Evolutionary conservation across 371 early-diverging fungal genomes (phyloP).

Genomic region (Mortierella sp.): DNA sequence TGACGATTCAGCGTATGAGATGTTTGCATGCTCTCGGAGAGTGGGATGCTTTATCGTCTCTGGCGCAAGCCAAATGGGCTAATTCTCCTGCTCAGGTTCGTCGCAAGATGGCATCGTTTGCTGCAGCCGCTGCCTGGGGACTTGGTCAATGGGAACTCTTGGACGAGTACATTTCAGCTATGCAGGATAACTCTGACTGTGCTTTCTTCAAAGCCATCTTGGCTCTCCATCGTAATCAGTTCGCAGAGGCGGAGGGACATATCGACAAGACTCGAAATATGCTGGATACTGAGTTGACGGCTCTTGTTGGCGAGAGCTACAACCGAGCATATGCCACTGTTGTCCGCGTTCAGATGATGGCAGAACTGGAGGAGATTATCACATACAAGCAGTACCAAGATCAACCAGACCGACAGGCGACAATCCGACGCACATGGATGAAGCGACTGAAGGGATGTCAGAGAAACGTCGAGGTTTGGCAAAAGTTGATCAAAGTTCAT

Average conservation of each 20-base stretch:
- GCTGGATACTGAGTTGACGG: conserved; percentile 91
- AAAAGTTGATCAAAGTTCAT: conserved; percentile 89
- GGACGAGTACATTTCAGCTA: conserved; percentile 89
- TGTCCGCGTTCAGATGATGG: conserved; percentile 96
- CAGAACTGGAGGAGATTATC: conserved; percentile 97
- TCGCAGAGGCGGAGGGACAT: conserved; percentile 77
- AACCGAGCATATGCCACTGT: conserved; percentile 88
- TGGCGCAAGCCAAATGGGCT: conserved; percentile 90
- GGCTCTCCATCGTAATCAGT: conserved; percentile 87
- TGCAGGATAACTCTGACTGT: conserved; percentile 82
- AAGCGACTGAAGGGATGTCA: conserved; percentile 90
- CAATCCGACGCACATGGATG: conserved; percentile 92
- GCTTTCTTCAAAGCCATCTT: conserved; percentile 91
- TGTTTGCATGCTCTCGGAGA: conserved; percentile 95
- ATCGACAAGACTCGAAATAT: conserved; percentile 90
- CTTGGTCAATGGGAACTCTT: conserved; percentile 92
- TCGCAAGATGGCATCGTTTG: conserved; percentile 85
- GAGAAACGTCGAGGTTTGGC: conserved; percentile 97
- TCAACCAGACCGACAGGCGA: conserved; percentile 82
- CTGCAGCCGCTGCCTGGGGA: conserved; percentile 97
- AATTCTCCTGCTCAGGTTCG: conserved; percentile 65
- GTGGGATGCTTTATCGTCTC: conserved; percentile 88
- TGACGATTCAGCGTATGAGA: conserved; percentile 90
- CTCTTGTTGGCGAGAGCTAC: conserved; percentile 95
- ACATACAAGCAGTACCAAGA: conserved; percentile 87